Evolutionary conservation across 495 filamentous ascomycete species (phyloP), one percentile per base, ranked within the genome.

Genomic region (Penicillium canescens): DNA sequence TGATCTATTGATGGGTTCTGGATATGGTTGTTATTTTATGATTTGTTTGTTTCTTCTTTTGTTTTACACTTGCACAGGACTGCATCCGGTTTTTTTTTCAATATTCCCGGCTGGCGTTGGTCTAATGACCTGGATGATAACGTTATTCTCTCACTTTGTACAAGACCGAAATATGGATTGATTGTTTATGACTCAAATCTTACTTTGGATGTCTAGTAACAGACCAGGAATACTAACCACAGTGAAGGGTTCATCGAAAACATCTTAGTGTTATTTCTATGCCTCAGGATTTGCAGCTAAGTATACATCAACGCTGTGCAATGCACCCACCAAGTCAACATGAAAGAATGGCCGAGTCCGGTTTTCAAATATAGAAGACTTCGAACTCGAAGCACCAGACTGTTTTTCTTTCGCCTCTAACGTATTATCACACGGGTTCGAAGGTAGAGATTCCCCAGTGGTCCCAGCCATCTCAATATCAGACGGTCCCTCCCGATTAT

Each of bases 311-410:
- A 53, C 92, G 68, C 88, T 92, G 67, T 93, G 86, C 65, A 96
- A 62, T 23, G 92, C 92, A 61, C 87, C 92, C 12, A 90, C 95
- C 16, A 98, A 70, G 67, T 98, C 92, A 49, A 92, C 80, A 60
- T 96, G 92, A 80, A 96, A 96, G 48, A 95, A 79, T 40, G 92
- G 92, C 59, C 89, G 74, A 68, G 90, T 89, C 42, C 93, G 71
- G 21, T 90, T 87, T 50, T 89, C 86, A 21, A 96, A 31, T 14
- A 14, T n/a, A 43, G 5, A 5, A 11, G 16, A 0, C 28, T 31
- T 9, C 6, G 9, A 9, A 10, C 6, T 9, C 4, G 85, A 4
- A 87, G 76, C 1, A 86, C 88, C 63, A 21, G 63, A 69, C 38
- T 79, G 67, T 1, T 26, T n/a, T 16, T 34, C 18, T 31, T 45